Base-by-base conservation (phyloP, 2,329 filamentous ascomycete species). In the Claviceps spartinae region DNA sequence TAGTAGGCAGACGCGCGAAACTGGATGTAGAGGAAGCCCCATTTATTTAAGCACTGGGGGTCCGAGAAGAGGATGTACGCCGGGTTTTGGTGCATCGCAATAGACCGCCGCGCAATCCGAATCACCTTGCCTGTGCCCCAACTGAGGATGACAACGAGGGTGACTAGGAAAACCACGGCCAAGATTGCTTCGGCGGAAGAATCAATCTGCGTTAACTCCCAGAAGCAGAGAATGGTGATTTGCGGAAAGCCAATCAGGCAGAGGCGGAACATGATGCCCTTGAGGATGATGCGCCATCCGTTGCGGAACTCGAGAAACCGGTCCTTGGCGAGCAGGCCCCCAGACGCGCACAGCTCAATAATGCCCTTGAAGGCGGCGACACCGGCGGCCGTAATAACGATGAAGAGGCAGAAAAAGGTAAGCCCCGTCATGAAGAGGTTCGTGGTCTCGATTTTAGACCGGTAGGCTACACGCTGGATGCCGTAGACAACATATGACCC, bases 21-120 rank as follows among this genome's bases (percentile, higher is more conserved):
- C 67, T 95, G 90, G 44, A 96, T 88, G 64, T 96, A 96, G 57
- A 96, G 79, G 74, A 96, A 96, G 30, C 90, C 90, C 90, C 89
- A 96, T 71, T 95, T 94, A 78, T 96, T 95, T 57, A 96, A 78
- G 51, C 86, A 83, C 55, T 87, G 79, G 18, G 89, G 88, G 62
- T 96, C 89, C 3, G 90, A 95, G 72, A 94, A 96, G 56, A 96
- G 82, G 60, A 95, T 95, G 69, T 95, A 95, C 22, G 89, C 90
- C 24, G 90, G 89, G 72, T 95, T 96, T 71, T 90, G 85, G 36
- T 54, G 53, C 51, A 54, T 54, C 5, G 45, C 40, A 16, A 54
- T 53, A 2, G 89, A 95, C 59, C 87, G 85, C 63, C 87, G 87
- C 26, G 89, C 90, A 55, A 96, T 85, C 49, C 81, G 79, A 60